These are phyloP conservation scores for Mycothermus thermophilus DNA, from an alignment of 495 filamentous ascomycete genomes.

Conservation along the genomic window DNA sequence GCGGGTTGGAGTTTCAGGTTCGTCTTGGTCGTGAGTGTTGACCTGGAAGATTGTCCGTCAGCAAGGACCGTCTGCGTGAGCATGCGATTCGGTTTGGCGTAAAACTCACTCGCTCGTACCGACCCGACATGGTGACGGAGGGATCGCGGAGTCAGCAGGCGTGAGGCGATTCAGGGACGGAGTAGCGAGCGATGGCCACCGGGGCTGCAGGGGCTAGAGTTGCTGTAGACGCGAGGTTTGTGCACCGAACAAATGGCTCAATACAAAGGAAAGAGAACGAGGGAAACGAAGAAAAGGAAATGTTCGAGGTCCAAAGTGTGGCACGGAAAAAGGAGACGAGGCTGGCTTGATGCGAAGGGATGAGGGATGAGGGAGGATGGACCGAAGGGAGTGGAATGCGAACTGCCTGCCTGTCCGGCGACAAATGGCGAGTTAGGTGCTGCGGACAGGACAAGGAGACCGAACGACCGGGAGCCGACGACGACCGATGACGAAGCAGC, in stretches of 20 bases:
- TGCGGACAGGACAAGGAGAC: no score
- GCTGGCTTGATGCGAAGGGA: not conserved
- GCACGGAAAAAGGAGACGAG: constrained; percentile 3
- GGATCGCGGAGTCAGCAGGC: constrained; percentile 3
- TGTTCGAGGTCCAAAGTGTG: not conserved
- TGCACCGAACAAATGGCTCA: not conserved
- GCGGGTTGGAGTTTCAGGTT: constrained; percentile 24
- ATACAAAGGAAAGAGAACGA: not conserved
- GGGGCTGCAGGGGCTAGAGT: no score
- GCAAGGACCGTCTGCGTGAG: not conserved
- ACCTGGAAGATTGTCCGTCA: constrained; percentile 17
- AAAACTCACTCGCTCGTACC: constrained; percentile 69
- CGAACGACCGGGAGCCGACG: no score
- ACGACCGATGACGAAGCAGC: constrained; percentile 6
- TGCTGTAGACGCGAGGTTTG: not conserved
- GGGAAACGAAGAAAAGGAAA: not conserved
- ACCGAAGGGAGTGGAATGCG: not conserved
- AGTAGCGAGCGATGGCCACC: not conserved
- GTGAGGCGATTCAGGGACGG: not conserved
- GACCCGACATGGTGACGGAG: constrained; percentile 54
- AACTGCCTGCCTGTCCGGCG: not conserved
- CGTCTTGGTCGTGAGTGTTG: constrained; percentile 34
- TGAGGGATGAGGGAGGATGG: not conserved
- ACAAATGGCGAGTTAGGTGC: no score
- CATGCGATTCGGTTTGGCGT: not conserved